Conservation (phyloP, 441 rosid species). For the Dalechampia spathulata region DNA sequence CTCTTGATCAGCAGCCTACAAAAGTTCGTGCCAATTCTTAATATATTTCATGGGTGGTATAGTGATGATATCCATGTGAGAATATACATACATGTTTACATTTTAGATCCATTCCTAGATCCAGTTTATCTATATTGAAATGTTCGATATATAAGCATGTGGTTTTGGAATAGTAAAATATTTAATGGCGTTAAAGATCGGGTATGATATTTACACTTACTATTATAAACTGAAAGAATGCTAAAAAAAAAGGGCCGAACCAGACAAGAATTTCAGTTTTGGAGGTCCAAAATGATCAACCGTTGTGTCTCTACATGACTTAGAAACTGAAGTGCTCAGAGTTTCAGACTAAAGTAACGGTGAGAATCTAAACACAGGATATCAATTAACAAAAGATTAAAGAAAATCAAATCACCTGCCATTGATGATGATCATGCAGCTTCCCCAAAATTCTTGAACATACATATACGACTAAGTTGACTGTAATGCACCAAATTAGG, state of each 20-base stretch:
- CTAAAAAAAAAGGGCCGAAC: neutral
- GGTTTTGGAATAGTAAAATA: neutral
- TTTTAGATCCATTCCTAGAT: no score
- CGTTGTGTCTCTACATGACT: conserved; percentile 1
- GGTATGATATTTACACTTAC: no score
- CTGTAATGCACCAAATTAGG: conserved; percentile 44
- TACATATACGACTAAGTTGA: conserved; percentile 30
- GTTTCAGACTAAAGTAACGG: conserved; percentile 1
- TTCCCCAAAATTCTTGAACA: conserved; percentile 36
- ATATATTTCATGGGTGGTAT: no score
- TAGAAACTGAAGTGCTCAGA: conserved; percentile 9
- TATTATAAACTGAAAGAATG: no score
- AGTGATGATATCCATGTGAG: no score
- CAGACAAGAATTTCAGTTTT: conserved; percentile 7
- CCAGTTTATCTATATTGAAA: no score
- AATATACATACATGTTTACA: no score
- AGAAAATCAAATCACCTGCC: conserved; percentile 25
- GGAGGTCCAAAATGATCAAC: neutral
- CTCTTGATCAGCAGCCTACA: neutral
- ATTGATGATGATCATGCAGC: conserved; percentile 27
- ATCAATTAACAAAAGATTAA: neutral
- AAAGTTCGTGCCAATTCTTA: neutral
- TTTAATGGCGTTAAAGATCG: neutral
- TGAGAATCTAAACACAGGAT: conserved; percentile 16
- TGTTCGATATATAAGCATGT: no score